Conservation (phyloP, 768 basidiomycete genomes). For the Hericium rajendrae region DNA sequence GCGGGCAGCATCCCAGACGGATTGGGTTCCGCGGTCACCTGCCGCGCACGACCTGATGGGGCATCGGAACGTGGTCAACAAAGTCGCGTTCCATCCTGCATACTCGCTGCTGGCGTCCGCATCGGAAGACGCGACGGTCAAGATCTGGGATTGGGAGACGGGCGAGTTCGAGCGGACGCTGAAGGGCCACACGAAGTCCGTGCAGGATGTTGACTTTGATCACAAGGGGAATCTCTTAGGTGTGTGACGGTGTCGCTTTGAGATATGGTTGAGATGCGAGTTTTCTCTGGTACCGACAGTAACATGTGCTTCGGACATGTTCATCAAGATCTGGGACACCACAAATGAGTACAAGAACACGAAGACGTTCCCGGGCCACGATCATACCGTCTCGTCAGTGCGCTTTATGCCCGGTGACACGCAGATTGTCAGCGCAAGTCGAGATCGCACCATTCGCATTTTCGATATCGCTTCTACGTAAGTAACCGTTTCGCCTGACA, state of each 20-base stretch:
- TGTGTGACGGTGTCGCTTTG: constrained; percentile 14
- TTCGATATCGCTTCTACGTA: constrained; percentile 50
- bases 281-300: constrained; percentile 23
- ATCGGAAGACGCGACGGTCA: constrained; percentile 45
- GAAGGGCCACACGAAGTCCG: constrained; percentile 50
- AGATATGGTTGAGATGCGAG: background rate
- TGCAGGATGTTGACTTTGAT: constrained; percentile 50
- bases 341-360: constrained; percentile 46
- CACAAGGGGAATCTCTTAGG: constrained; percentile 41
- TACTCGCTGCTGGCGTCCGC: constrained; percentile 43
- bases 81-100: constrained; percentile 48
- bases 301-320: constrained; percentile 47
- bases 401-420: constrained; percentile 45
- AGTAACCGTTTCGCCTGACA: constrained; percentile 9
- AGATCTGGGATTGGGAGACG: constrained; percentile 57
- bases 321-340: constrained; percentile 45
- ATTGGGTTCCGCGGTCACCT: constrained; percentile 33
- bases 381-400: constrained; percentile 46
- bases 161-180: constrained; percentile 51
- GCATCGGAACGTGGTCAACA: constrained; percentile 36
- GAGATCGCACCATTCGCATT: constrained; percentile 44
- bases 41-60: constrained; percentile 37
- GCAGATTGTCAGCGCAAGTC: constrained; percentile 41
- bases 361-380: constrained; percentile 47
- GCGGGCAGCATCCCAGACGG: constrained; percentile 35